A percentile compares a stretch with the other conserved stretches of the same genome.
Evolutionary conservation across 2,329 filamentous ascomycete species (phyloP).

Genomic region (Chalaropsis ovoidea): DNA sequence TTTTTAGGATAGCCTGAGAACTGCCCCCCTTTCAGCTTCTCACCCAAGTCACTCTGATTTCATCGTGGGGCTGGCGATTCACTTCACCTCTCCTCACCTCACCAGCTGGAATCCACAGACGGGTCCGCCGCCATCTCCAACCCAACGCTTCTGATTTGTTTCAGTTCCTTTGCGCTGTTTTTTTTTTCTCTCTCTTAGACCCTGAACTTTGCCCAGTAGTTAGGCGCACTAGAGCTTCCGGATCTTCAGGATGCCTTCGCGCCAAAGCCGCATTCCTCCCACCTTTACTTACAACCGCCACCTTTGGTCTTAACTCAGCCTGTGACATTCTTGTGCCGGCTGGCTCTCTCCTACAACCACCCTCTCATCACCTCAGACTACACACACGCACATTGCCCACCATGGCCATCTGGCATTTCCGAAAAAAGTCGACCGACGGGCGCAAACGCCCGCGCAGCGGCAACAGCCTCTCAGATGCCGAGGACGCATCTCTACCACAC

Average conservation of each 20-base stretch:
- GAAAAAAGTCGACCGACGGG: constrained; percentile 34
- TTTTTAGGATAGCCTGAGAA: background rate
- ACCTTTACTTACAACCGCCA: constrained; percentile 11
- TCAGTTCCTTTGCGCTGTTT: constrained; percentile 2
- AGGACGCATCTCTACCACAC: constrained; percentile 32
- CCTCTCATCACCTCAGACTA: no score
- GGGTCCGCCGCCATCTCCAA: constrained; percentile 3
- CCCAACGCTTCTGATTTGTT: background rate
- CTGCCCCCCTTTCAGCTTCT: background rate
- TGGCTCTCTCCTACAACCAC: constrained; percentile 5
- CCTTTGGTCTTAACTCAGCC: constrained; percentile 10
- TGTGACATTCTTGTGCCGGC: background rate
- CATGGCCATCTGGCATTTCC: constrained; percentile 28
- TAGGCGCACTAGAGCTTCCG: constrained; percentile 5
- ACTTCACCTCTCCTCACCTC: background rate
- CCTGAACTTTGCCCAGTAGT: background rate
- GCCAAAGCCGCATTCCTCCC: constrained; percentile 20
- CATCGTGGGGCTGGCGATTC: constrained; percentile 14
- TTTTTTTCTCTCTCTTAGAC: background rate
- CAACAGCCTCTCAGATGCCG: constrained; percentile 45
- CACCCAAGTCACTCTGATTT: constrained; percentile 10
- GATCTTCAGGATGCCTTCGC: constrained; percentile 18
- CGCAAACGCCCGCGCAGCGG: constrained; percentile 48
- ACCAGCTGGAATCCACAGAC: constrained; percentile 5
- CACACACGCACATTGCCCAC: background rate